These are phyloP conservation scores for Spizellomyces sp. DNA, from an alignment of 192 early-diverging fungal species.

Conservation along the genomic window DNA sequence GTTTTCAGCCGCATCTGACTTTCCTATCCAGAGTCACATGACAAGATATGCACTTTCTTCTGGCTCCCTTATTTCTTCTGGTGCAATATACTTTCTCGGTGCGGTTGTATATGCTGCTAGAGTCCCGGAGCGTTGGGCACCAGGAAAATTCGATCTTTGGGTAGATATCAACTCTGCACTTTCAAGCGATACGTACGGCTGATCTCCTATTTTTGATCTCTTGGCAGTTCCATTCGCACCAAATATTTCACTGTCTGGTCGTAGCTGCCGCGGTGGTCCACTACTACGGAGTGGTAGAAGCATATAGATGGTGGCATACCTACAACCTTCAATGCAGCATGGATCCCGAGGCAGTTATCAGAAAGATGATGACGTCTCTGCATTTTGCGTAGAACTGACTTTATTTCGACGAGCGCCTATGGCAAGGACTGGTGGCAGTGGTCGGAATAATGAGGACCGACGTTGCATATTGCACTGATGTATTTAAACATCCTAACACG, in stretches of 20 bases:
- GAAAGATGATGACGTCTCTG: too few relatives aligned
- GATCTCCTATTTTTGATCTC: background rate
- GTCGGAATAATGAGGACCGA: too few relatives aligned
- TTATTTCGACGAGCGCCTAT: too few relatives aligned
- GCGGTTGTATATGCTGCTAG: conserved; percentile 83
- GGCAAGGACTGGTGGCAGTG: too few relatives aligned
- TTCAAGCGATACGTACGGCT: background rate
- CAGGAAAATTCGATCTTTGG: conserved; percentile 82
- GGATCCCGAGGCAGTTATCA: background rate
- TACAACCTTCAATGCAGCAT: conserved; percentile 22
- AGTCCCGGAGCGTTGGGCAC: conserved; percentile 85
- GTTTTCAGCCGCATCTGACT: background rate
- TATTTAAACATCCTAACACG: too few relatives aligned
- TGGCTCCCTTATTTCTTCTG: conserved; percentile 46
- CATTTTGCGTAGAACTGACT: too few relatives aligned
- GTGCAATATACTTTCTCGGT: conserved; percentile 76
- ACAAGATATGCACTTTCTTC: conserved; percentile 24
- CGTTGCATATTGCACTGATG: too few relatives aligned
- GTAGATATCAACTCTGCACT: conserved; percentile 14
- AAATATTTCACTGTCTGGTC: conserved; percentile 89
- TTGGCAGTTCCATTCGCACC: conserved; percentile 69
- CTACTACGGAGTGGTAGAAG: conserved; percentile 43
- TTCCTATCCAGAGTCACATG: conserved; percentile 15
- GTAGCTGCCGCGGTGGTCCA: conserved; percentile 72
- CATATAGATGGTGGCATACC: conserved; percentile 30